phyloP scores from a whole-genome alignment of 2,329 filamentous ascomycete genomes.

The Emergomyces orientalis region DNA sequence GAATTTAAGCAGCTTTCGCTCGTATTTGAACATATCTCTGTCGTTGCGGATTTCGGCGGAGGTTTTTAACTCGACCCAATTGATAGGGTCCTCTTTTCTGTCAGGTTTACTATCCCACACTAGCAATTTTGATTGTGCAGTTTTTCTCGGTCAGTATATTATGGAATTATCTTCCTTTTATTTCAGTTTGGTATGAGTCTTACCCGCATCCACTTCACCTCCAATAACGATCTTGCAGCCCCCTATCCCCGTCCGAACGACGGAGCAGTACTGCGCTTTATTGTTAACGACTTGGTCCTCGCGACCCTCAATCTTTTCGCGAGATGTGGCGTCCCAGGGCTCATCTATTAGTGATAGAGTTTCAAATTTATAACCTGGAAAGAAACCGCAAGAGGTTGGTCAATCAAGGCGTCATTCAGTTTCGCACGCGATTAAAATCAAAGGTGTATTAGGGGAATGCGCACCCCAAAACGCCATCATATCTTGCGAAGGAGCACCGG shows the following conservation, averaged over 20 bases:
- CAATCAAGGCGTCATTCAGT: background rate
- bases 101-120: slow-evolving; percentile 77
- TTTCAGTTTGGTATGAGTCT: slow-evolving; percentile 21
- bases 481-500: slow-evolving; percentile 56
- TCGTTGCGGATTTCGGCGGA: slow-evolving; percentile 60
- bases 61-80: slow-evolving; percentile 95
- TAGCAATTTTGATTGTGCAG: slow-evolving; percentile 22
- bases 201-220: slow-evolving; percentile 86
- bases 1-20: slow-evolving; percentile 86
- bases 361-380: slow-evolving; percentile 89
- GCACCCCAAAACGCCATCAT: slow-evolving; percentile 89
- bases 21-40: slow-evolving; percentile 64
- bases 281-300: slow-evolving; percentile 69
- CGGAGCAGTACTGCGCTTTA: slow-evolving; percentile 87
- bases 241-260: slow-evolving; percentile 82
- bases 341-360: slow-evolving; percentile 66
- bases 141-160: background rate
- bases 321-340: slow-evolving; percentile 62
- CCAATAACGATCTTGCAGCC: slow-evolving; percentile 66
- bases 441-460: slow-evolving; percentile 10
- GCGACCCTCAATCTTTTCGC: slow-evolving; percentile 70
- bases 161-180: background rate
- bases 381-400: background rate
- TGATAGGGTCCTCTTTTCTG: slow-evolving; percentile 57
- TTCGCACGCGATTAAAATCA: background rate